These are phyloP conservation scores for Nephelium lappaceum DNA, from an alignment of 345 rosid species.

Conservation along the genomic window DNA sequence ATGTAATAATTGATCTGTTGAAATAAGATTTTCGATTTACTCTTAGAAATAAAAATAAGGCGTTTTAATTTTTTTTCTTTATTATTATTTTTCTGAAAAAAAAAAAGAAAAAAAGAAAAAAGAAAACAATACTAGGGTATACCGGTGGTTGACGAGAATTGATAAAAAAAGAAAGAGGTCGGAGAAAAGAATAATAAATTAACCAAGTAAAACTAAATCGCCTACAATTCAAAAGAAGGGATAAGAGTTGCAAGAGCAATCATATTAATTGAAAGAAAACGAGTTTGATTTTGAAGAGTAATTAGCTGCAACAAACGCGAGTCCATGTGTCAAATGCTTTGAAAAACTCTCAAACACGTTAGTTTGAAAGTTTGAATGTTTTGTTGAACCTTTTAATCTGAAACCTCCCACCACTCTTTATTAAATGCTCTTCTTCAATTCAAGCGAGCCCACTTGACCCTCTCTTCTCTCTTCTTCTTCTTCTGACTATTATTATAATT, in stretches of 20 bases:
- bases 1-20: too few species aligned
- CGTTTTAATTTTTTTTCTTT: too few species aligned
- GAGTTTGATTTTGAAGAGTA: constrained; percentile 16
- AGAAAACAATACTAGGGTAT: too few species aligned
- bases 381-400: background rate
- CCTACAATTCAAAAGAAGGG: background rate
- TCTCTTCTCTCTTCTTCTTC: too few species aligned
- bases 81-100: too few species aligned
- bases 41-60: too few species aligned
- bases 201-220: background rate
- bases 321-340: constrained; percentile 16
- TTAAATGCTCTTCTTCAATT: background rate
- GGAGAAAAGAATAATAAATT: background rate
- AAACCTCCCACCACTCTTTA: background rate
- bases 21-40: too few species aligned
- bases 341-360: constrained; percentile 17
- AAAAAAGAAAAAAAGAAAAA: too few species aligned
- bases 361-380: constrained; percentile 14
- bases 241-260: background rate
- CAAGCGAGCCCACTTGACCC: background rate
- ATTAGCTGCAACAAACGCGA: constrained; percentile 13
- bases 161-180: too few species aligned
- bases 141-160: too few species aligned
- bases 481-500: too few species aligned
- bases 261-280: background rate